Conservation (phyloP, 495 filamentous ascomycete genomes). For the Oleoguttula mirabilis region DNA sequence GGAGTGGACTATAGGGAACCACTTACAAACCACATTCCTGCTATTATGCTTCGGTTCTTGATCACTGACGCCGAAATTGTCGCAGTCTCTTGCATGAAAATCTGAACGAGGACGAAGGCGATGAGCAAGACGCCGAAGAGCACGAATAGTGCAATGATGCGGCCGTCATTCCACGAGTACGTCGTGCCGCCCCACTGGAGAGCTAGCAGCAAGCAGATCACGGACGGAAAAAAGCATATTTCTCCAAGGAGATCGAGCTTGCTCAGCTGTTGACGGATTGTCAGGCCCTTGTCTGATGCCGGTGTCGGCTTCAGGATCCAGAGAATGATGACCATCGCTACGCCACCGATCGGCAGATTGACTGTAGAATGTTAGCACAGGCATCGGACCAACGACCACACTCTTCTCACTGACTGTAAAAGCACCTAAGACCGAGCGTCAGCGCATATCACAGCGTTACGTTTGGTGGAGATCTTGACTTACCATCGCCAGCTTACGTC, state of each 20-base stretch:
- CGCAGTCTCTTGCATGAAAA: constrained; percentile 56
- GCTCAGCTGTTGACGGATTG: constrained; percentile 30
- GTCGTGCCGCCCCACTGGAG: constrained; percentile 74
- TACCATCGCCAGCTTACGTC: constrained; percentile 66
- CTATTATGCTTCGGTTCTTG: constrained; percentile 56
- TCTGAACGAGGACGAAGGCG: constrained; percentile 52
- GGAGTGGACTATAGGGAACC: no score
- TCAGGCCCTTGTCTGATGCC: constrained; percentile 16
- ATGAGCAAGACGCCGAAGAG: constrained; percentile 55
- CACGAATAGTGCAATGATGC: constrained; percentile 60
- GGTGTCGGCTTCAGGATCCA: constrained; percentile 33
- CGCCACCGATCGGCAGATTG: constrained; percentile 51
- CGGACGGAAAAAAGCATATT: constrained; percentile 53
- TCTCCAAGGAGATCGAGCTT: constrained; percentile 53
- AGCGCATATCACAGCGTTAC: no score
- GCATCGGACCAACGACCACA: neutral
- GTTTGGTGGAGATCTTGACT: no score
- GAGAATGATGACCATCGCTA: constrained; percentile 49
- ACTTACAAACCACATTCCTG: constrained; percentile 41
- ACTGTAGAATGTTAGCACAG: constrained; percentile 23
- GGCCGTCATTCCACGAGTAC: constrained; percentile 53
- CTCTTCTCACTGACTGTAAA: constrained; percentile 44
- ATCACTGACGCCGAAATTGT: constrained; percentile 65
- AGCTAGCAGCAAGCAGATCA: constrained; percentile 63
- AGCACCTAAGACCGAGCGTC: no score